Evolutionary conservation across 1,284 basidiomycete species (phyloP).

Genomic region (Gymnopus androsaceus): DNA sequence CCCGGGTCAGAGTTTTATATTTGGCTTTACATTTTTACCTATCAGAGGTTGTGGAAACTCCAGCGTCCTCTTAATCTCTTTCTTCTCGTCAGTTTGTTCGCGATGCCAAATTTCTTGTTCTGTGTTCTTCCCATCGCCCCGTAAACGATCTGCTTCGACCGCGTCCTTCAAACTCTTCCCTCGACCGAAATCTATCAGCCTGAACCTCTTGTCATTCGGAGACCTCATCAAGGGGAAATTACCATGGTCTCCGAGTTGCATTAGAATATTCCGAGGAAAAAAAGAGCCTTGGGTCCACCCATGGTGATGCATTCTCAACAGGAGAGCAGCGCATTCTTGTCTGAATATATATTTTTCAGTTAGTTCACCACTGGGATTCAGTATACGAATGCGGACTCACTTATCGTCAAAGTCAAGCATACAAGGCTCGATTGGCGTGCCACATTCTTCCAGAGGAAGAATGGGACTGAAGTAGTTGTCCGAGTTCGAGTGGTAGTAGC

Average conservation of each 20-base stretch:
- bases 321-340: conserved; percentile 12
- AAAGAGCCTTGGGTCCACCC: conserved; percentile 13
- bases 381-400: conserved; percentile 24
- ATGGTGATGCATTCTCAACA: conserved; percentile 11
- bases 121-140: background rate
- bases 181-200: conserved; percentile 56
- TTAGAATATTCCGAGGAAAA: conserved; percentile 46
- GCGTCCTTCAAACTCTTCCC: background rate
- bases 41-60: too few relatives aligned
- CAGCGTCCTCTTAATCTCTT: background rate
- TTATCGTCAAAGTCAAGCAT: conserved; percentile 36
- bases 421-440: conserved; percentile 32
- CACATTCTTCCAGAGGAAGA: conserved; percentile 54
- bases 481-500: too few relatives aligned
- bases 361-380: too few relatives aligned
- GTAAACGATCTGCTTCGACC: background rate
- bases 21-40: too few relatives aligned
- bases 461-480: conserved; percentile 50
- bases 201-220: conserved; percentile 39
- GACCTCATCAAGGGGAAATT: conserved; percentile 31
- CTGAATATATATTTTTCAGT: too few relatives aligned
- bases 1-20: too few relatives aligned
- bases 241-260: conserved; percentile 46
- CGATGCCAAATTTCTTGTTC: background rate
- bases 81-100: conserved; percentile 1